phyloP scores from a whole-genome alignment of 257 asterid species.

The Solanum boliviense region DNA sequence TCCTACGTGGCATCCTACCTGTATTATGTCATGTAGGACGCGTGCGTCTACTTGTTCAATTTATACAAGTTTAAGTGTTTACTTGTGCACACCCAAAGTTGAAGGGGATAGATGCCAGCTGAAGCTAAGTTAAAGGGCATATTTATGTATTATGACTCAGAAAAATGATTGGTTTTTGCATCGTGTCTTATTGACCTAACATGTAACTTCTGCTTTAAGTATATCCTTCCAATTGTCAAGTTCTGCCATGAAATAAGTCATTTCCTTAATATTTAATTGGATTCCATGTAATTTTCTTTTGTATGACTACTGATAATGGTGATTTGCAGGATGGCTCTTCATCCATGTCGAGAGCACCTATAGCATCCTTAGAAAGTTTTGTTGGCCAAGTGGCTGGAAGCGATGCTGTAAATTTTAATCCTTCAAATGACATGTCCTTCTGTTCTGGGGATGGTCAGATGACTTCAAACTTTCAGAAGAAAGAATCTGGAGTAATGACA shows the following conservation, averaged over 20 bases:
- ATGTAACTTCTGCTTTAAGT: not conserved
- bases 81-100: not conserved
- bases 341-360: conserved; percentile 21
- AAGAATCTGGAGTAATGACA: conserved; percentile 23
- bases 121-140: not conserved
- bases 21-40: not conserved
- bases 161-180: not conserved
- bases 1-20: not conserved
- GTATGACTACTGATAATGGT: not conserved
- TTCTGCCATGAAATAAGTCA: not conserved
- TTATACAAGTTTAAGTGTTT: not conserved
- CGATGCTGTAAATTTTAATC: conserved; percentile 12
- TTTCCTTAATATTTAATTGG: not conserved
- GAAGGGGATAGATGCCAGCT: not conserved
- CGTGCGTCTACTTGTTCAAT: not conserved
- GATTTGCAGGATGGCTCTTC: conserved; percentile 37
- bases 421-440: conserved; percentile 23
- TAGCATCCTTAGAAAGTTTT: conserved; percentile 25
- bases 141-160: not conserved
- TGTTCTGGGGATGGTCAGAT: conserved; percentile 25
- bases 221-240: not conserved
- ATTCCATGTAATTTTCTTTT: not conserved
- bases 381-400: conserved; percentile 29
- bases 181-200: not conserved
- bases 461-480: conserved; percentile 21